phyloP scores from a whole-genome alignment of 2,329 filamentous ascomycete genomes.

The Stachybotrys elegans region DNA sequence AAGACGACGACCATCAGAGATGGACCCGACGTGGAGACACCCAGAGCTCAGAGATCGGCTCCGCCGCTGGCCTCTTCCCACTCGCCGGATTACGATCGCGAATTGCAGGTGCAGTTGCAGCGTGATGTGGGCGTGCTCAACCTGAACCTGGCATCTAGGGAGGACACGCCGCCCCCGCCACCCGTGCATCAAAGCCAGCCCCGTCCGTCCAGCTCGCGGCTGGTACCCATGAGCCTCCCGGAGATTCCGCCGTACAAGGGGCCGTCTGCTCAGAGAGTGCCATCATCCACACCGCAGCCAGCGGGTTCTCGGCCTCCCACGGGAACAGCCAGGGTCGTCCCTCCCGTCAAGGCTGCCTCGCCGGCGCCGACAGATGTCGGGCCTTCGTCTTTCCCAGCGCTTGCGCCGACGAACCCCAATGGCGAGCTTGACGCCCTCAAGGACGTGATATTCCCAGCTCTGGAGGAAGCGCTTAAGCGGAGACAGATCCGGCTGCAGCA shows the following conservation, averaged over 20 bases:
- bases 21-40: conserved; percentile 36
- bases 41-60: conserved; percentile 40
- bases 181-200: conserved; percentile 27
- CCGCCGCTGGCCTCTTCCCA: conserved; percentile 41
- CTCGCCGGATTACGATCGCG: conserved; percentile 56
- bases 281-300: conserved; percentile 20
- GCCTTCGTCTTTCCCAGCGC: conserved; percentile 50
- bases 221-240: conserved; percentile 38
- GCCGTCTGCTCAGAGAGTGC: conserved; percentile 22
- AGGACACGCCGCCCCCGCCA: conserved; percentile 21
- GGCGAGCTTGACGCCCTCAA: conserved; percentile 80
- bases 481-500: conserved; percentile 60
- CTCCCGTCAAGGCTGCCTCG: conserved; percentile 19
- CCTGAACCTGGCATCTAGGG: conserved; percentile 26
- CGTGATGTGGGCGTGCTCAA: conserved; percentile 56
- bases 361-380: conserved; percentile 22
- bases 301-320: conserved; percentile 15
- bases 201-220: conserved; percentile 32
- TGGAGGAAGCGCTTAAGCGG: conserved; percentile 84
- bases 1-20: conserved; percentile 22
- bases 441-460: conserved; percentile 86
- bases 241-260: conserved; percentile 54
- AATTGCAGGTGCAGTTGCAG: conserved; percentile 58
- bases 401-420: conserved; percentile 51
- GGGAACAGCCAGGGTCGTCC: conserved; percentile 9